phyloP scores from a whole-genome alignment of 2,329 filamentous ascomycete species.

The Sporothrix protearum region DNA sequence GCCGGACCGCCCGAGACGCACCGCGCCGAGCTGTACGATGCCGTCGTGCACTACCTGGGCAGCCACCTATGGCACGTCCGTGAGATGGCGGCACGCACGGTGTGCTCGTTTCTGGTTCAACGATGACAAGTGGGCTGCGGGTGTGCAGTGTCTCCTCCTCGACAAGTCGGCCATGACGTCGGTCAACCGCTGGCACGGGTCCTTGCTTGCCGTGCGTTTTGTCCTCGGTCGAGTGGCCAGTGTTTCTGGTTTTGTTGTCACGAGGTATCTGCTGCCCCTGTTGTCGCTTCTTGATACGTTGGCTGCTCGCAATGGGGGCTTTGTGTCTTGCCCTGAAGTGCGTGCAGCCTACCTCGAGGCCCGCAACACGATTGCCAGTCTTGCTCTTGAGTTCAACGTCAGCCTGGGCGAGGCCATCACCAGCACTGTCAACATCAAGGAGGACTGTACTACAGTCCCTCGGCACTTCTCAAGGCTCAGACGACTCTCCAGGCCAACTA shows the following conservation, averaged over 20 bases:
- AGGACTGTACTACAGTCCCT: neutral
- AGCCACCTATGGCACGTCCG: conserved; percentile 76
- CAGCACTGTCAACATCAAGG: neutral
- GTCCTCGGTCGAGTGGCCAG: conserved; percentile 48
- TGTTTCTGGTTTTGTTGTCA: conserved; percentile 43
- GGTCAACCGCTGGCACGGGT: conserved; percentile 57
- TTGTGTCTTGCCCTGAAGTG: conserved; percentile 39
- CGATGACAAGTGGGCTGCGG: conserved; percentile 44
- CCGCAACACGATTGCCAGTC: conserved; percentile 40
- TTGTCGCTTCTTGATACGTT: conserved; percentile 19
- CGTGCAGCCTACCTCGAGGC: conserved; percentile 47
- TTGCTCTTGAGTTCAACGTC: conserved; percentile 14
- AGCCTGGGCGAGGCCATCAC: neutral
- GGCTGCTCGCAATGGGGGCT: conserved; percentile 20
- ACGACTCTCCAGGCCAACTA: conserved; percentile 40
- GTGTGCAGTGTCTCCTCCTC: conserved; percentile 40
- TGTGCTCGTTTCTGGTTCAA: conserved; percentile 61
- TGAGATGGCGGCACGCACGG: conserved; percentile 72
- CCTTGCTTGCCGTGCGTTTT: conserved; percentile 54
- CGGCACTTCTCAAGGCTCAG: conserved; percentile 43
- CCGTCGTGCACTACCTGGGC: conserved; percentile 60
- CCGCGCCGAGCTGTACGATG: conserved; percentile 52
- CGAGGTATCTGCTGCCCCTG: conserved; percentile 24
- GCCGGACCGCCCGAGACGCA: conserved; percentile 61
- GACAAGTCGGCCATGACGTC: conserved; percentile 32